phyloP scores from a whole-genome alignment of 257 asterid genomes.

The Gentiana straminea region DNA sequence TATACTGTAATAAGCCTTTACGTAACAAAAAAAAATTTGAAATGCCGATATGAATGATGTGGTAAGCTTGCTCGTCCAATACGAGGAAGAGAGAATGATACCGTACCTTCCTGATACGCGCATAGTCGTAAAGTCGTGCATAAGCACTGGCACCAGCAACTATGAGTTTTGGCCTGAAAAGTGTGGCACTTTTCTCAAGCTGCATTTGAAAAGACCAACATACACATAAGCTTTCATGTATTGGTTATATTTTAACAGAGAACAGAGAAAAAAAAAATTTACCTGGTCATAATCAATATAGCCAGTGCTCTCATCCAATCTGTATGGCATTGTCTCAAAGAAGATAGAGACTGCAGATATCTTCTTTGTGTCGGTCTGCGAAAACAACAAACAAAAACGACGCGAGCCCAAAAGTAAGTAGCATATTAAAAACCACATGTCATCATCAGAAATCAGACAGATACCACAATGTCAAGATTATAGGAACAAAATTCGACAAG shows the following conservation, averaged over 20 bases:
- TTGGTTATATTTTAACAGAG: too few relatives aligned
- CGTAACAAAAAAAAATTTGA: too few relatives aligned
- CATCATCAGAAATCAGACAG: too few relatives aligned
- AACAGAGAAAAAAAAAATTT: conserved; percentile 13
- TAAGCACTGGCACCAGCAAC: conserved; percentile 95
- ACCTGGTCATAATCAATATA: conserved; percentile 79
- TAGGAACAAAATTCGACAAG: background rate
- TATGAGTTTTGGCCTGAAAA: conserved; percentile 77
- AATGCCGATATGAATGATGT: too few relatives aligned
- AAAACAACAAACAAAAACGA: conserved; percentile 2
- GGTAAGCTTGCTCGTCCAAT: too few relatives aligned
- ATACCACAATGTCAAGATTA: too few relatives aligned
- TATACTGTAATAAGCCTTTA: background rate
- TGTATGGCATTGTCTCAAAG: conserved; percentile 87
- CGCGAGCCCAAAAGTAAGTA: too few relatives aligned
- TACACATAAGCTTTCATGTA: background rate
- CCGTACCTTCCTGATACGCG: conserved; percentile 21
- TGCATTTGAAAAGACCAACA: conserved; percentile 13
- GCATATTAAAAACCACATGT: too few relatives aligned
- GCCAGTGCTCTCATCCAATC: conserved; percentile 70
- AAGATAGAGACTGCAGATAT: conserved; percentile 85
- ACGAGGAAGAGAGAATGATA: too few relatives aligned
- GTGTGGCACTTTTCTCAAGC: conserved; percentile 30
- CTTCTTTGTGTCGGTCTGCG: conserved; percentile 73
- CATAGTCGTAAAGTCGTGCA: conserved; percentile 24